phyloP scores from a whole-genome alignment of 257 asterid genomes.

The Voacanga thouarsii region DNA sequence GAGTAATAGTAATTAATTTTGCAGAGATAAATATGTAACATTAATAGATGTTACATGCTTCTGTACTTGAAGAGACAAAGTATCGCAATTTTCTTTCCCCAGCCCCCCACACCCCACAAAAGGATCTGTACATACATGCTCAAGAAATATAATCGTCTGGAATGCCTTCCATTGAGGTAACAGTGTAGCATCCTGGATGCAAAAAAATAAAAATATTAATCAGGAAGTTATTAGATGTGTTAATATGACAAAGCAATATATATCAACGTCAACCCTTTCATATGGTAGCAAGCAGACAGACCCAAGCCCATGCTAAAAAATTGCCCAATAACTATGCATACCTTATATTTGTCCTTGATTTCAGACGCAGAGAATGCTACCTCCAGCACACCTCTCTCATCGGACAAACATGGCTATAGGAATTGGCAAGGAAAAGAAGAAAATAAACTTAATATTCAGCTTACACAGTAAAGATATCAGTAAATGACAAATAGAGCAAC shows the following conservation, averaged over 20 bases:
- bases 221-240: not conserved
- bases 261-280: not conserved
- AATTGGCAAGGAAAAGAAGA: slow-evolving; percentile 16
- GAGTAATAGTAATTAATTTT: not conserved
- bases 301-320: not conserved
- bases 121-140: slow-evolving; percentile 44
- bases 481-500: not conserved
- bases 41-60: not conserved
- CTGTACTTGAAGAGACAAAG: not conserved
- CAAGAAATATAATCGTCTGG: slow-evolving; percentile 85
- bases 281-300: not conserved
- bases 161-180: slow-evolving; percentile 90
- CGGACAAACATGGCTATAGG: slow-evolving; percentile 41
- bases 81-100: too few relatives aligned
- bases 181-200: slow-evolving; percentile 62
- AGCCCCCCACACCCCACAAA: too few relatives aligned
- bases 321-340: slow-evolving; percentile 21
- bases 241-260: not conserved
- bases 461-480: not conserved
- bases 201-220: not conserved
- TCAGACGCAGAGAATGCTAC: slow-evolving; percentile 54
- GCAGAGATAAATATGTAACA: not conserved
- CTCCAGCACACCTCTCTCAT: slow-evolving; percentile 46
- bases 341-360: slow-evolving; percentile 69
- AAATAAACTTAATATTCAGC: not conserved